phyloP scores from a whole-genome alignment of 495 filamentous ascomycete genomes.

The Usnea hakonensis region DNA sequence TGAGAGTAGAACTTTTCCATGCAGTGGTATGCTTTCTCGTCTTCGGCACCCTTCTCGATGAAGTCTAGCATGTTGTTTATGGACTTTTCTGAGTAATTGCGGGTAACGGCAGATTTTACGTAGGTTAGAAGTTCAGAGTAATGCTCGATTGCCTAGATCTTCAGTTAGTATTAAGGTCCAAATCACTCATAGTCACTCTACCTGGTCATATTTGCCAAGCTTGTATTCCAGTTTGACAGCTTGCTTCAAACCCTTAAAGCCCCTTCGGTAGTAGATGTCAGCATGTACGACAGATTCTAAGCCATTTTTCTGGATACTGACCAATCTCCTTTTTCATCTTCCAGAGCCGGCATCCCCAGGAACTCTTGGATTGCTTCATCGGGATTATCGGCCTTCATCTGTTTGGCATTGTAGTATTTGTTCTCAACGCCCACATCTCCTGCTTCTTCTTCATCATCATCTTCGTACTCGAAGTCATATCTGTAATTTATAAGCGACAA shows the following conservation, averaged over 20 bases:
- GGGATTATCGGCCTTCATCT: conserved; percentile 79
- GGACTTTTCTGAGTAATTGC: conserved; percentile 98
- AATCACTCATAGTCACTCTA: conserved; percentile 28
- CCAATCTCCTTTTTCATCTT: conserved; percentile 92
- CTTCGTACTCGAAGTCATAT: conserved; percentile 96
- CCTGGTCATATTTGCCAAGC: conserved; percentile 74
- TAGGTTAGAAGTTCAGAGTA: conserved; percentile 94
- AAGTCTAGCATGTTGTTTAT: conserved; percentile 99
- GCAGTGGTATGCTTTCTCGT: conserved; percentile 67
- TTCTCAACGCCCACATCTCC: conserved; percentile 95
- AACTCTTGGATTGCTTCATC: conserved; percentile 90
- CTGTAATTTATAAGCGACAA: conserved; percentile 34
- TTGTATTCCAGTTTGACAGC: conserved; percentile 96
- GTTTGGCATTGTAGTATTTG: conserved; percentile 99
- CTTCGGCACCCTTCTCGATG: conserved; percentile 87
- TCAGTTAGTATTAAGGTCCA: conserved; percentile 3
- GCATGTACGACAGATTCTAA: conserved; percentile 4
- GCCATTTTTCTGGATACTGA: conserved; percentile 25
- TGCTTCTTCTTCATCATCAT: conserved; percentile 78
- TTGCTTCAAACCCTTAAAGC: conserved; percentile 96
- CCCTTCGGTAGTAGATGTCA: conserved; percentile 43
- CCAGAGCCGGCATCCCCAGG: conserved; percentile 71
- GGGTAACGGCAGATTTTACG: conserved; percentile 91
- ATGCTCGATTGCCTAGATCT: conserved; percentile 79
- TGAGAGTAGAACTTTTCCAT: conserved; percentile 95